These are phyloP conservation scores for Umbelopsis sp. DNA, from an alignment of 192 early-diverging fungal genomes.

Conservation along the genomic window DNA sequence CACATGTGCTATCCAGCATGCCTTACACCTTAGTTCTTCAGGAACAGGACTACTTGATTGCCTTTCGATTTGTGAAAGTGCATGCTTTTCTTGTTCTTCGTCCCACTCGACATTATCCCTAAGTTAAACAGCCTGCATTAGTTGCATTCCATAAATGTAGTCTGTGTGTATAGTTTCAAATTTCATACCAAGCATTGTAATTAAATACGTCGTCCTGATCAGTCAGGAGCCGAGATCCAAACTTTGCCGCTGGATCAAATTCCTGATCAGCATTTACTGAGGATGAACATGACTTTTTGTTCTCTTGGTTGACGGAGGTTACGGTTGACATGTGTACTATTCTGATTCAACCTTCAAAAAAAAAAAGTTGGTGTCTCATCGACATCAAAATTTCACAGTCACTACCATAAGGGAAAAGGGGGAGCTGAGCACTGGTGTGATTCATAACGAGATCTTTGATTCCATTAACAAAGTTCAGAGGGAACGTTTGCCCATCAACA, in stretches of 20 bases:
- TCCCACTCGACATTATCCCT: conserved; percentile 96
- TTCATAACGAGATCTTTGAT: background rate
- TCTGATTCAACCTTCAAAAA: background rate
- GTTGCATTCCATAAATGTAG: background rate
- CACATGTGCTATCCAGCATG: background rate
- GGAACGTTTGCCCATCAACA: background rate
- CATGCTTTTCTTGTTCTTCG: conserved; percentile 79
- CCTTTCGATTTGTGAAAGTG: conserved; percentile 69
- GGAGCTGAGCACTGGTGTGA: background rate
- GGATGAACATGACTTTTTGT: conserved; percentile 35
- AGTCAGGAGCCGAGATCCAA: conserved; percentile 78
- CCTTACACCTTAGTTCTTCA: conserved; percentile 52
- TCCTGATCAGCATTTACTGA: conserved; percentile 31
- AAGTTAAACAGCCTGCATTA: background rate
- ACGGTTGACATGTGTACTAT: background rate
- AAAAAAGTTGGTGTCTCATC: background rate
- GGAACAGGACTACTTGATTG: conserved; percentile 76
- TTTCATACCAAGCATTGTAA: conserved; percentile 88
- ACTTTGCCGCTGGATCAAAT: conserved; percentile 31
- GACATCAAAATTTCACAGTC: background rate
- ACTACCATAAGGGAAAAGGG: background rate
- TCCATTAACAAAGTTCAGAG: background rate
- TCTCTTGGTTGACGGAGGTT: background rate
- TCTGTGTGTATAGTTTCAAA: background rate
- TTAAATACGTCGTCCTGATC: conserved; percentile 79